These are phyloP conservation scores for Phylloporus sp. DNA, from an alignment of 768 basidiomycete genomes.

Conservation along the genomic window DNA sequence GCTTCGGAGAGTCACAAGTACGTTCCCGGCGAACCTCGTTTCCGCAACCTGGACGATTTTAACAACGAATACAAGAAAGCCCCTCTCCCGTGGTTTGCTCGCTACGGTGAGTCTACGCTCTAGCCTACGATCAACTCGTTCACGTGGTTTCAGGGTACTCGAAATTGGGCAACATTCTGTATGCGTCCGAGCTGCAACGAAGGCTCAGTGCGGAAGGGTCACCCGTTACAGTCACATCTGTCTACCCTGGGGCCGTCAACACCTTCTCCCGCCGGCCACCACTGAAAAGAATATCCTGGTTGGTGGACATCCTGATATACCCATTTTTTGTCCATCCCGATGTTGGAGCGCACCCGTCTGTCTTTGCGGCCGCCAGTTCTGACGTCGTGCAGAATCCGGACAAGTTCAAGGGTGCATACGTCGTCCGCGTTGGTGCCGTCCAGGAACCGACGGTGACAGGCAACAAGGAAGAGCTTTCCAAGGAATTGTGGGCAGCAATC, in stretches of 20 bases:
- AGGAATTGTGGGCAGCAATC: constrained; percentile 28
- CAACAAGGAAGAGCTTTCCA: constrained; percentile 20
- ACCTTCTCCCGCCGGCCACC: constrained; percentile 27
- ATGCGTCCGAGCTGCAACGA: constrained; percentile 45
- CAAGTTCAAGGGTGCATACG: constrained; percentile 30
- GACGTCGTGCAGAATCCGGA: constrained; percentile 17
- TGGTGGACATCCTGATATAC: constrained; percentile 17
- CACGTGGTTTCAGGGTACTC: constrained; percentile 34
- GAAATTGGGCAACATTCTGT: constrained; percentile 51
- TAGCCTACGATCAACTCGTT: neutral
- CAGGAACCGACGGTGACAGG: constrained; percentile 8
- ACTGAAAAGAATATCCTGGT: constrained; percentile 13
- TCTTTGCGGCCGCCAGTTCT: constrained; percentile 29
- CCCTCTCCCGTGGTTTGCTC: constrained; percentile 12
- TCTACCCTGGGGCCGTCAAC: constrained; percentile 30
- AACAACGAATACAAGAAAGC: constrained; percentile 32
- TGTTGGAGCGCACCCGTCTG: constrained; percentile 25
- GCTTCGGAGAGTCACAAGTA: constrained; percentile 27
- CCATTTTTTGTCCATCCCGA: constrained; percentile 17
- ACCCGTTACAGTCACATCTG: constrained; percentile 24
- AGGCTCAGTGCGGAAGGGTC: constrained; percentile 31
- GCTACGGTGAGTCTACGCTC: constrained; percentile 32
- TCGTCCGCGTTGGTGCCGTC: constrained; percentile 25
- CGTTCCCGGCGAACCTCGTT: constrained; percentile 19
- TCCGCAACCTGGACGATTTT: constrained; percentile 32